phyloP scores from a whole-genome alignment of 805 yeast genomes.

The Spathaspora girioi region DNA sequence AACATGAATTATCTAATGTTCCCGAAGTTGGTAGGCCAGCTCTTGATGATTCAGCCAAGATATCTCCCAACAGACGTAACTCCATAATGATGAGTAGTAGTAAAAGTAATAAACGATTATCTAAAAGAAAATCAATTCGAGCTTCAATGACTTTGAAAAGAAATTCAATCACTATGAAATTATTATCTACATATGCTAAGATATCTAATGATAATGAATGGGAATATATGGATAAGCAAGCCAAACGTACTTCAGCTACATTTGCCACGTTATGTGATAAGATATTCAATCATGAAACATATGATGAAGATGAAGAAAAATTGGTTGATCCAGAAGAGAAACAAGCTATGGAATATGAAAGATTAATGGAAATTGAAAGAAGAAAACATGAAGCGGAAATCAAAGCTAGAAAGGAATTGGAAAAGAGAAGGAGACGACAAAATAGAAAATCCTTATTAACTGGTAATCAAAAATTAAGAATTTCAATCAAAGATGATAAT shows the following conservation, averaged over 20 bases:
- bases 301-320: slow-evolving; percentile 46
- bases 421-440: slow-evolving; percentile 40
- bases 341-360: slow-evolving; percentile 43
- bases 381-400: slow-evolving; percentile 52
- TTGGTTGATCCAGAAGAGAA: slow-evolving; percentile 41
- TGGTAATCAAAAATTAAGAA: slow-evolving; percentile 33
- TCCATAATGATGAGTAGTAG: slow-evolving; percentile 22
- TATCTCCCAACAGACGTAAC: slow-evolving; percentile 20
- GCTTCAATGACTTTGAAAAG: slow-evolving; percentile 49
- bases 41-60: slow-evolving; percentile 27
- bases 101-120: slow-evolving; percentile 26
- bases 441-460: slow-evolving; percentile 38
- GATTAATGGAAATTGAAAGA: slow-evolving; percentile 43
- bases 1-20: background rate
- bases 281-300: slow-evolving; percentile 65
- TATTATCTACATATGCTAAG: slow-evolving; percentile 71
- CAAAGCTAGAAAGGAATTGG: slow-evolving; percentile 44
- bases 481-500: slow-evolving; percentile 32
- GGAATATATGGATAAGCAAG: slow-evolving; percentile 68
- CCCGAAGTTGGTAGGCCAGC: slow-evolving; percentile 14
- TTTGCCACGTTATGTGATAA: slow-evolving; percentile 77
- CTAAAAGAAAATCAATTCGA: slow-evolving; percentile 34
- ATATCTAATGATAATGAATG: slow-evolving; percentile 61
- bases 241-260: slow-evolving; percentile 72
- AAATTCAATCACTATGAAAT: slow-evolving; percentile 67